Conservation (phyloP, 108 stramenopile species). For the Aurantiochytrium sp. region DNA sequence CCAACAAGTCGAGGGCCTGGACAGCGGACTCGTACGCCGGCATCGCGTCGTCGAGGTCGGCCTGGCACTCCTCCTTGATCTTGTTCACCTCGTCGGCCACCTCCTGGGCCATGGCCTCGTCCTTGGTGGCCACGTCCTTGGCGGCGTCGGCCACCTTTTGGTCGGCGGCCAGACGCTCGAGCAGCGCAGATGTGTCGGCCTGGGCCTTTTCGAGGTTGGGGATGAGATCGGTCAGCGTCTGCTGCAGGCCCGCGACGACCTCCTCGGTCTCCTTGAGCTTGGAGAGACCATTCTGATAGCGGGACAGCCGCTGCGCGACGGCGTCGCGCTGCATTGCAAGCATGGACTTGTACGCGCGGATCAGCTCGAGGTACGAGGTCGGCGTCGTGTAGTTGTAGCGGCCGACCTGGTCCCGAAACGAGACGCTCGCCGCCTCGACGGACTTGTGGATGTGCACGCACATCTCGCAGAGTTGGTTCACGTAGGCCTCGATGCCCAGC, state of each 20-base stretch:
- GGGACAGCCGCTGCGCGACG: constrained; percentile 42
- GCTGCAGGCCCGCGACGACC: constrained; percentile 42
- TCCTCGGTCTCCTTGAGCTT: constrained; percentile 54
- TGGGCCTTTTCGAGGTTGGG: constrained; percentile 36
- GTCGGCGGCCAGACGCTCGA: constrained; percentile 40
- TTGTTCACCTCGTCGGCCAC: constrained; percentile 51
- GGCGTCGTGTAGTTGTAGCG: constrained; percentile 62
- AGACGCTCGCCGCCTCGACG: constrained; percentile 45
- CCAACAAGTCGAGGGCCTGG: constrained; percentile 47
- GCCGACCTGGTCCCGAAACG: constrained; percentile 43
- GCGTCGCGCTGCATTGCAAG: constrained; percentile 47
- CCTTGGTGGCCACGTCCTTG: constrained; percentile 46
- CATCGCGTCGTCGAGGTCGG: constrained; percentile 61
- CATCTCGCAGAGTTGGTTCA: constrained; percentile 47
- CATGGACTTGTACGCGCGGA: constrained; percentile 55
- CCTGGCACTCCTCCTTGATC: constrained; percentile 58
- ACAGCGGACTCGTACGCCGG: constrained; percentile 58
- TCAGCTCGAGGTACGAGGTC: constrained; percentile 59
- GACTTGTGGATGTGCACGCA: constrained; percentile 54
- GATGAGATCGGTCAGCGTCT: constrained; percentile 36
- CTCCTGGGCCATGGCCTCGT: constrained; percentile 53
- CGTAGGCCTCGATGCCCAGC: constrained; percentile 51
- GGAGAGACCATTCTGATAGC: constrained; percentile 51
- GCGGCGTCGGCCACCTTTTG: constrained; percentile 55
- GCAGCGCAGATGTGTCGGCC: constrained; percentile 34